Base-by-base conservation (phyloP, 2,329 filamentous ascomycete genomes). In the Cryphonectria parasitica region DNA sequence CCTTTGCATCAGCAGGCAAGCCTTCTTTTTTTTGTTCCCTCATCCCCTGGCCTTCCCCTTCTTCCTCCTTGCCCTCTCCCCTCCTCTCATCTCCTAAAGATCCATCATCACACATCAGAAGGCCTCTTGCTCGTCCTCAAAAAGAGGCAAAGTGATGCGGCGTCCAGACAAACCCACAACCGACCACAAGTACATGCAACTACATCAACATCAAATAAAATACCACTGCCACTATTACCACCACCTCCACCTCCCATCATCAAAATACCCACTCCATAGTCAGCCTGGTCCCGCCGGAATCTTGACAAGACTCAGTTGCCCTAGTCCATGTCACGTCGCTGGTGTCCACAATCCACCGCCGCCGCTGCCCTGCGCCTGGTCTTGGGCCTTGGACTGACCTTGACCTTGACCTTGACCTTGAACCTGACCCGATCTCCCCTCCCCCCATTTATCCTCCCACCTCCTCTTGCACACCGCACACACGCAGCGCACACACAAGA, bases 311-410 rank as follows among this genome's bases (percentile, higher is more conserved):
- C 49, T 54, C 34, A 56, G 41, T 36, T 58, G 64, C 64, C 64
- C 64, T 52, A 66, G 52, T 66, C 64, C 64, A 58, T 66, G 64
- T 66, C 64, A 58, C 54, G 64, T 66, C 31, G 34, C n/a, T 34
- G 31, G 58, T 61, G 58, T 61, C 58, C 58, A 61, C 58, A 61
- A 61, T 39, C 58, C 58, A 61, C 58, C 34, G 34, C 58, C 58
- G 58, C 58, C 34, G 49, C 64, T 66, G 64, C 31, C 64, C 65
- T 67, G 65, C 52, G 49, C 65, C 60, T 39, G 54, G 39, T 54
- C 54, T 34, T 60, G 52, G 54, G 13, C 54, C n/a, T 31, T 34
- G n/a, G n/a, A 41, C 19, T 45, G 41, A 45, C 34, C 25, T 54
- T 39, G 28, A 39, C 61, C 52, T 49, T 28, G 41, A 52, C 66